Evolutionary conservation across 2,329 filamentous ascomycete genomes (phyloP), one percentile per base, ranked within the genome.

Genomic region (Beauveria caledonica): DNA sequence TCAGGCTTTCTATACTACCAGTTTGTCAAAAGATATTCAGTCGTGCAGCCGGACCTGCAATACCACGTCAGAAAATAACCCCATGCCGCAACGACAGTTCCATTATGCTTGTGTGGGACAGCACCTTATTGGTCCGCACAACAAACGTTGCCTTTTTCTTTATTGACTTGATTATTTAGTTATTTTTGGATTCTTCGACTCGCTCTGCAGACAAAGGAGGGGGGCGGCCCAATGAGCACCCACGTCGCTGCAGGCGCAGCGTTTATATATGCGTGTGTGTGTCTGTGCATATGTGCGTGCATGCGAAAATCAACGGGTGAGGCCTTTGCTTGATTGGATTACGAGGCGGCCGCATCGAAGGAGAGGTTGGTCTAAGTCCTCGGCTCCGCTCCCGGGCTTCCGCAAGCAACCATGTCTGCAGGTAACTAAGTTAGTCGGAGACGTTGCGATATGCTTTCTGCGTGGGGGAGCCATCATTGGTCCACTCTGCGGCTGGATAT

Each of bases 301-400:
- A 5, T 39, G 21, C 21, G 36, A 40, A 40, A 42, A 27, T 27
- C 36, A 7, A 42, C 50, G 50, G 50, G 36, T 36, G 19, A 21
- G 45, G 21, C 23, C 15, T 27, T 40, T 40, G 11, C 21, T 39
- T 42, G 8, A 13, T 45, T 45, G n/a, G 40, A 5, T n/a, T 45
- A 27, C 27, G 15, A 33, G 25, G n/a, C 27, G 49, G 19, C 29
- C 49, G 49, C 29, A 36, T 5, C n/a, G 13, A 1, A 21, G 29
- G 29, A 33, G 17, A 10, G 15, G 17, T 21, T 21, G 29, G 50
- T 39, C 11, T 25, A 53, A 53, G 36, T 42, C 1, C 19, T 42
- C 51, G 51, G 51, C 51, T 53, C 51, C 51, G 51, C 51, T 53
- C 8, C 51, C 51, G 51, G 29, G 51, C 51, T 53, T 53, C 51